Evolutionary conservation across 78 protist genomes (phyloP).

Genomic region (Anaeramoeba ignava): DNA sequence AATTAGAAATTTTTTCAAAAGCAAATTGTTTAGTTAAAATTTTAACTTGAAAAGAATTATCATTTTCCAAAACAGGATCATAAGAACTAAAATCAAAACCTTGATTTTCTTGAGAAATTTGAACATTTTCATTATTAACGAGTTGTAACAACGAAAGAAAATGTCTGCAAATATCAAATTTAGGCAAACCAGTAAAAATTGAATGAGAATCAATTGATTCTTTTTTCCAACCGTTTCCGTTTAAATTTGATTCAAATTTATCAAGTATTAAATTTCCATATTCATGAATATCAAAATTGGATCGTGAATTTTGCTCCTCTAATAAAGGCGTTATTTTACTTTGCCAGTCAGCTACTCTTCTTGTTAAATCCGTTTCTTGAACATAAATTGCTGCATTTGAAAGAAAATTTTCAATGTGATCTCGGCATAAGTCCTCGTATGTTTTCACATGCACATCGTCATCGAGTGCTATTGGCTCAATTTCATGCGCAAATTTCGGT

Average conservation of each 20-base stretch:
- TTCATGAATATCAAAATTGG: neutral
- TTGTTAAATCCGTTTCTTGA: neutral
- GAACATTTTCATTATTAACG: neutral
- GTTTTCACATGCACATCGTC: no score
- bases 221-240: neutral
- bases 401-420: neutral
- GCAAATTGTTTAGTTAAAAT: no score
- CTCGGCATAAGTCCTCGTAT: neutral
- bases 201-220: neutral
- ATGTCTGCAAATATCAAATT: slow-evolving; percentile 1
- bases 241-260: neutral
- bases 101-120: neutral
- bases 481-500: no score
- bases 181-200: neutral
- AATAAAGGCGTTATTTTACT: neutral
- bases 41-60: no score
- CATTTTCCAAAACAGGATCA: no score
- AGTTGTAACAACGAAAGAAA: neutral
- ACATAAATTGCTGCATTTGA: neutral
- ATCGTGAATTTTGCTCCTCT: neutral
- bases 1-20: no score
- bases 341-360: neutral
- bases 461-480: no score
- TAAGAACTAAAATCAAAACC: no score
- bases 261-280: neutral